Evolutionary conservation across 1,284 basidiomycete genomes (phyloP).

Genomic region (Ganoderma sp.): DNA sequence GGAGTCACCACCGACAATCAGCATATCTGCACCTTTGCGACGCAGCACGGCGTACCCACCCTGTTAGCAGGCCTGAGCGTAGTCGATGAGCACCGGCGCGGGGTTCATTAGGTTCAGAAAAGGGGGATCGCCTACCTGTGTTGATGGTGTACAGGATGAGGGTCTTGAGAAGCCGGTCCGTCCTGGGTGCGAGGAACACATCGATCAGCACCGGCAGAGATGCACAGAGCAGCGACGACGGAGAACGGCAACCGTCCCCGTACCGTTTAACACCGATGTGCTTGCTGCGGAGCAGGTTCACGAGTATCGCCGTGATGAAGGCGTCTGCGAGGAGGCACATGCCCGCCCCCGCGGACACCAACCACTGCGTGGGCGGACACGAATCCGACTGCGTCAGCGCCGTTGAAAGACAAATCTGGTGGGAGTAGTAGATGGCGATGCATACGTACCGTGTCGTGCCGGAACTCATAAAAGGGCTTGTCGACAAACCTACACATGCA

Average conservation of each 20-base stretch:
- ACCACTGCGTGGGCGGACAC: constrained; percentile 7
- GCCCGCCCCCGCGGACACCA: constrained; percentile 12
- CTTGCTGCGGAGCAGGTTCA: constrained; percentile 4
- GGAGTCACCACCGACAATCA: neutral
- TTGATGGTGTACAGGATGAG: constrained; percentile 19
- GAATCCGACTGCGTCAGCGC: neutral
- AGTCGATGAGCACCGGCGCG: neutral
- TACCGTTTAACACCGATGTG: constrained; percentile 16
- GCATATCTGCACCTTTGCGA: neutral
- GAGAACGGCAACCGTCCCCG: neutral
- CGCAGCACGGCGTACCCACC: constrained; percentile 11
- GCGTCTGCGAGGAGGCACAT: constrained; percentile 8
- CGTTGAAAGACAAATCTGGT: no score
- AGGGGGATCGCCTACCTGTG: constrained; percentile 12
- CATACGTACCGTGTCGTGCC: neutral
- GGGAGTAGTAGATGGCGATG: neutral
- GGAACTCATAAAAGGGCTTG: neutral
- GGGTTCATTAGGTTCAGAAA: no score
- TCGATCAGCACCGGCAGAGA: neutral
- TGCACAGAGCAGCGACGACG: neutral
- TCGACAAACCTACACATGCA: neutral
- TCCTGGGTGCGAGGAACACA: neutral
- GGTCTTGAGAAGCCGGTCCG: constrained; percentile 18
- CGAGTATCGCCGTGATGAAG: constrained; percentile 10
- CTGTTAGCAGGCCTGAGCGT: constrained; percentile 14